Evolutionary conservation across 768 basidiomycete species (phyloP).

Genomic region (Phylloporus sp.): DNA sequence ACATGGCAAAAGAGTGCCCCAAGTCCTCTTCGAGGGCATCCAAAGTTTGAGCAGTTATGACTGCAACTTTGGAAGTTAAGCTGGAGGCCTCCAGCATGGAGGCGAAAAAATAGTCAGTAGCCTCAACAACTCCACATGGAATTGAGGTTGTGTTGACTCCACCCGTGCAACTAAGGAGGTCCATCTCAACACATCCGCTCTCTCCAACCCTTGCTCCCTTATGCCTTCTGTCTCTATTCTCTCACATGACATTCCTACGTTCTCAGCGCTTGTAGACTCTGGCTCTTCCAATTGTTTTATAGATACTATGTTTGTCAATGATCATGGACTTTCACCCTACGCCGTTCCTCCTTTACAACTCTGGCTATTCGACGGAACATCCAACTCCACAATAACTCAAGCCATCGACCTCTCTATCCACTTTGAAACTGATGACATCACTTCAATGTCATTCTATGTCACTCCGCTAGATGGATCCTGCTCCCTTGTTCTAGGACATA

Average conservation of each 20-base stretch:
- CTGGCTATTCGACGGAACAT: background rate
- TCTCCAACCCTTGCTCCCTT: too few species aligned
- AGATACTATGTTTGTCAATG: too few species aligned
- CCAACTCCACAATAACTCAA: too few species aligned
- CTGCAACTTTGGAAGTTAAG: background rate
- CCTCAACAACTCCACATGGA: background rate
- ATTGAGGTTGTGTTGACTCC: background rate
- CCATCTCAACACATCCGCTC: constrained; percentile 3
- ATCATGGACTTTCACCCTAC: background rate
- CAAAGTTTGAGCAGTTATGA: background rate
- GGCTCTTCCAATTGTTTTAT: too few species aligned
- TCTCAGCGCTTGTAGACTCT: too few species aligned
- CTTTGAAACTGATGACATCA: too few species aligned
- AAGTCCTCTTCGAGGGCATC: background rate
- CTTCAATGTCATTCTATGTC: background rate
- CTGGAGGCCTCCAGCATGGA: too few species aligned
- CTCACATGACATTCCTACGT: too few species aligned
- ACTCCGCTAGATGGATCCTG: background rate
- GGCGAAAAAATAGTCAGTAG: constrained; percentile 4
- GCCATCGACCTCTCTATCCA: too few species aligned
- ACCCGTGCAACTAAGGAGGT: background rate
- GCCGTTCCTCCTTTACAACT: background rate
- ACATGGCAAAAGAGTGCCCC: background rate
- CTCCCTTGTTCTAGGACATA: background rate
- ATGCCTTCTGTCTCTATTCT: too few species aligned